These are phyloP conservation scores for Hypoxylon perforatum DNA, from an alignment of 495 filamentous ascomycete genomes.

Conservation along the genomic window DNA sequence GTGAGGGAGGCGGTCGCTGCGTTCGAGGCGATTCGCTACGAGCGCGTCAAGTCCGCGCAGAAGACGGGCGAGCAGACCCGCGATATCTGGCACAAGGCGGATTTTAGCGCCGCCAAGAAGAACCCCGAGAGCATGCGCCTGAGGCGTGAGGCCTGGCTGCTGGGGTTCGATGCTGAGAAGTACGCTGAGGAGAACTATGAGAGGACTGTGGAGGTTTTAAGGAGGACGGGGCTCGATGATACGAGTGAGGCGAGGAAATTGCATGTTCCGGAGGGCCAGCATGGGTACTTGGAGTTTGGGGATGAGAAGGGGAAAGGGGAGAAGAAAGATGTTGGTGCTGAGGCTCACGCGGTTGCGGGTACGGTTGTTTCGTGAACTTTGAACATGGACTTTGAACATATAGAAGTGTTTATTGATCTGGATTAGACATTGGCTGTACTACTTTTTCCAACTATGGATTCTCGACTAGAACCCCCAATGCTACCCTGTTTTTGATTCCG, in stretches of 20 bases:
- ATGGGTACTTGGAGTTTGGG: constrained; percentile 36
- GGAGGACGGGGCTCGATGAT: constrained; percentile 33
- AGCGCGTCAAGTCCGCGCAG: constrained; percentile 65
- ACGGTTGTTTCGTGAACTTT: constrained; percentile 24
- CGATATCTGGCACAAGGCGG: constrained; percentile 70
- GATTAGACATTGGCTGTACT: constrained; percentile 5
- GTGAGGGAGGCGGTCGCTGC: constrained; percentile 58
- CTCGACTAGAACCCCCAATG: neutral
- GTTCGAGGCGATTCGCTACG: constrained; percentile 64
- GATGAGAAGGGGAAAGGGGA: constrained; percentile 9
- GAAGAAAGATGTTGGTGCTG: constrained; percentile 10
- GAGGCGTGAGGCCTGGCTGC: constrained; percentile 68
- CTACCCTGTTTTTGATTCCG: neutral
- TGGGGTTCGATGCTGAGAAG: constrained; percentile 70
- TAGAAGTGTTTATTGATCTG: constrained; percentile 15
- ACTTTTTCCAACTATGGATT: neutral
- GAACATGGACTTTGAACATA: neutral
- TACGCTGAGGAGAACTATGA: constrained; percentile 56
- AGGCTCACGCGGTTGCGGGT: constrained; percentile 18
- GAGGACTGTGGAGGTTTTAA: constrained; percentile 31
- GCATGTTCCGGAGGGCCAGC: constrained; percentile 35
- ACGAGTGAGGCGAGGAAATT: constrained; percentile 27
- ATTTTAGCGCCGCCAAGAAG: constrained; percentile 66
- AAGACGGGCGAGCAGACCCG: constrained; percentile 68
- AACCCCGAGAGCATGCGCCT: constrained; percentile 68